Base-by-base conservation (phyloP, 2,329 filamentous ascomycete genomes). In the Tricladium varicosporioides region DNA sequence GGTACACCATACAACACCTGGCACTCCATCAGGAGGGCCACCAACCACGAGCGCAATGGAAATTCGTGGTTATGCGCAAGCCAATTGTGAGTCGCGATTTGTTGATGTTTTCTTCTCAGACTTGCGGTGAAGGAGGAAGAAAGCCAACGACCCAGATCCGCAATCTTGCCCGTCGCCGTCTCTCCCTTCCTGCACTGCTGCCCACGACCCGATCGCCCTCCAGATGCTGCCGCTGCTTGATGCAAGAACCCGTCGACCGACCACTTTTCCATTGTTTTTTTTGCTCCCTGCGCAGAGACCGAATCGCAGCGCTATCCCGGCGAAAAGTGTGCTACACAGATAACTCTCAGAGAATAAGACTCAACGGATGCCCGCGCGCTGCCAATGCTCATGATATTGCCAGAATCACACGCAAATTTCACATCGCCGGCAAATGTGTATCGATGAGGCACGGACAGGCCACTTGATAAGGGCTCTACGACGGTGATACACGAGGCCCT, bases 91-190 rank as follows among this genome's bases (percentile, higher is more conserved):
- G 45, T 42, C 43, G 32, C 54, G n/a, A 63, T 63, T 63, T 58
- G 62, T 61, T 46, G 48, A 51, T 55, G 43, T 42, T 51, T 53
- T 60, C 40, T 32, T 18, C 10, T 51, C 55, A 51, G 54, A 66
- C 45, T 65, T 65, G 64, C 64, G 64, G 64, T 66, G 64, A 64
- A 54, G 58, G 49, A n/a, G 22, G 50, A 19, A 31, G 45, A 19
- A 50, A 47, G 40, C 19, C 31, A 31, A 48, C 10, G 22, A 27
- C 22, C 22, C 22, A 27, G 22, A 27, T 27, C 22, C 22, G 22
- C 22, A 52, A 32, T 2, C 14, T 43, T 44, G 13, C 47, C 36
- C 31, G 42, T 51, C 42, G 44, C 48, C 19, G 22, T 27, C 22
- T 27, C 22, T 27, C 22, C 22, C 7, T 27, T 40, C 36, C 36